These are phyloP conservation scores for Diaporthe sp. DNA, from an alignment of 2,329 filamentous ascomycete species.

Conservation along the genomic window DNA sequence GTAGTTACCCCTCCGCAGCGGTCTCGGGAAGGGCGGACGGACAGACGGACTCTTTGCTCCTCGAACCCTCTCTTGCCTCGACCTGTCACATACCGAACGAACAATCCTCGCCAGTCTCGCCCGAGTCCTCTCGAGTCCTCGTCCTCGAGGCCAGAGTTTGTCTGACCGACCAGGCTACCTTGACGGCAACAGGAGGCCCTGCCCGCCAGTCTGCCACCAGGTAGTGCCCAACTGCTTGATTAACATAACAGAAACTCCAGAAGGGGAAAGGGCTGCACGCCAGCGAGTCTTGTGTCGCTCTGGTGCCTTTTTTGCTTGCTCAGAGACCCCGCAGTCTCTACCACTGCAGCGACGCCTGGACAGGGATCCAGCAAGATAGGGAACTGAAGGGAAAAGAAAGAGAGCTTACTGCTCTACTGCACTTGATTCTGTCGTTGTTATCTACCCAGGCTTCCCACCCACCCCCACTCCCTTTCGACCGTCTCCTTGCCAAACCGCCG, in stretches of 20 bases:
- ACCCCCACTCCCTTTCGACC: constrained; percentile 26
- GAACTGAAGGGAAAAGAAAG: background rate
- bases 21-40: constrained; percentile 1
- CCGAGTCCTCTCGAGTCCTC: constrained; percentile 4
- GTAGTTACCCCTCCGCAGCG: constrained; percentile 25
- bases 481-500: constrained; percentile 39
- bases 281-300: constrained; percentile 20
- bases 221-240: constrained; percentile 1
- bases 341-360: constrained; percentile 3
- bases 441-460: constrained; percentile 24
- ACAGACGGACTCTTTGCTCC: constrained; percentile 5
- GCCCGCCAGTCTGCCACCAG: background rate
- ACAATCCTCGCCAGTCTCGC: constrained; percentile 13
- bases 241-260: constrained; percentile 27
- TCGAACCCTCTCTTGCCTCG: constrained; percentile 3
- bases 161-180: constrained; percentile 21
- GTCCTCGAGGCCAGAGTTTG: constrained; percentile 1
- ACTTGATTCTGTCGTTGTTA: constrained; percentile 19
- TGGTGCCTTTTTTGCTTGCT: constrained; percentile 6
- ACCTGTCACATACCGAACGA: background rate
- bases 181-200: background rate
- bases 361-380: constrained; percentile 19
- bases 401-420: constrained; percentile 5
- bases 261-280: constrained; percentile 27
- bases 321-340: constrained; percentile 21